Conservation (phyloP, 108 stramenopile genomes). For the Fragilariopsis cylindrus region DNA sequence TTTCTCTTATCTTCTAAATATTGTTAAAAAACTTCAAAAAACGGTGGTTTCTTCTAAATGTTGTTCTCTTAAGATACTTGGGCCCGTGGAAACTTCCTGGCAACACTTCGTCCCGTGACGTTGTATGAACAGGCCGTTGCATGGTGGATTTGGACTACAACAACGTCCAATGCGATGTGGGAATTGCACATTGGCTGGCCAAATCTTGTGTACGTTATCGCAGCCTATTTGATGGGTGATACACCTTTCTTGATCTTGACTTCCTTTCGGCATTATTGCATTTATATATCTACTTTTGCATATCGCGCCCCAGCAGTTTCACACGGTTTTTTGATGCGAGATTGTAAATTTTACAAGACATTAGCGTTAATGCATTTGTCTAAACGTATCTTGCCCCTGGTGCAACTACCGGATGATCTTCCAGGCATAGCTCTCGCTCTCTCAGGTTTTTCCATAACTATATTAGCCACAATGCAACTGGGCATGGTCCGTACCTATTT, state of each 20-base stretch:
- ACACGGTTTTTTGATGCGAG: conserved; percentile 55
- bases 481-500: conserved; percentile 66
- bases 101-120: conserved; percentile 38
- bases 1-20: no score
- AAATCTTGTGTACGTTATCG: conserved; percentile 45
- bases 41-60: no score
- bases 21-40: no score
- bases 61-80: conserved; percentile 49
- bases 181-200: conserved; percentile 49
- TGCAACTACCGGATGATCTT: conserved; percentile 38
- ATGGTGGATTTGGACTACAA: conserved; percentile 66
- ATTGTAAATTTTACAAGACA: conserved; percentile 54
- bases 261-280: conserved; percentile 51
- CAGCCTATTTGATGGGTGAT: conserved; percentile 39
- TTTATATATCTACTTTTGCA: conserved; percentile 63
- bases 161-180: conserved; percentile 47
- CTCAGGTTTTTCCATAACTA: conserved; percentile 47
- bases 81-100: conserved; percentile 58
- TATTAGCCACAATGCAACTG: conserved; percentile 53
- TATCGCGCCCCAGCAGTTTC: conserved; percentile 49
- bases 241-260: conserved; percentile 53
- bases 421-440: conserved; percentile 38
- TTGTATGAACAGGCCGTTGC: conserved; percentile 38
- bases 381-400: conserved; percentile 40
- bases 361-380: conserved; percentile 47